phyloP scores from a whole-genome alignment of 2,329 filamentous ascomycete genomes.

The Xylaria sp. region DNA sequence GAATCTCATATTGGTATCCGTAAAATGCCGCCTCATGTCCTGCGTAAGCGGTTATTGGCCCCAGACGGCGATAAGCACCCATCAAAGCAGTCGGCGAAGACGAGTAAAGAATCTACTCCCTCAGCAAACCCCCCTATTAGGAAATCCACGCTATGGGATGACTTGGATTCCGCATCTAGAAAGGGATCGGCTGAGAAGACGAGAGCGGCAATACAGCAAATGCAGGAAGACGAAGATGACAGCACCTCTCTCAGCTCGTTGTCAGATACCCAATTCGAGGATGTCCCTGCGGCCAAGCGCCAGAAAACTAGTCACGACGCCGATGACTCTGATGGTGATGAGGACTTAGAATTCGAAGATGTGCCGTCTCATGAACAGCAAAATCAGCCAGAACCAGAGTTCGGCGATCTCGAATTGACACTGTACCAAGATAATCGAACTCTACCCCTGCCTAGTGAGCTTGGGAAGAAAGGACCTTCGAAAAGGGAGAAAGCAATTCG shows the following conservation, averaged over 20 bases:
- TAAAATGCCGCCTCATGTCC: constrained; percentile 71
- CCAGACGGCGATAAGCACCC: constrained; percentile 41
- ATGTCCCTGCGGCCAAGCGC: constrained; percentile 50
- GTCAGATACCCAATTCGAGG: constrained; percentile 64
- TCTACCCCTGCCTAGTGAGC: constrained; percentile 64
- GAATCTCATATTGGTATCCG: constrained; percentile 16
- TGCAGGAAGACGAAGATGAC: constrained; percentile 51
- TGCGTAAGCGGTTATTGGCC: constrained; percentile 65
- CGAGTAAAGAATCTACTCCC: constrained; percentile 34
- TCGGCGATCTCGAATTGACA: constrained; percentile 76
- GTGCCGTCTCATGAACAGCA: constrained; percentile 50
- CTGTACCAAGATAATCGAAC: constrained; percentile 64
- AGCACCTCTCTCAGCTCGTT: constrained; percentile 58
- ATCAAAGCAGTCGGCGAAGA: constrained; percentile 40
- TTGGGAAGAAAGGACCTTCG: constrained; percentile 81
- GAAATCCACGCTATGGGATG: constrained; percentile 66
- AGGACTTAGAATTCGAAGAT: constrained; percentile 68
- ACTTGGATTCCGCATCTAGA: constrained; percentile 58
- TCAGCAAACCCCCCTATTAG: constrained; percentile 44
- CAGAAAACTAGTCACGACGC: constrained; percentile 44
- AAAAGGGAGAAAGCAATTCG: constrained; percentile 84
- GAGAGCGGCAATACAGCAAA: constrained; percentile 49
- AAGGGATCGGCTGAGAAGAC: constrained; percentile 51
- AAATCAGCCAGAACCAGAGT: constrained; percentile 54
- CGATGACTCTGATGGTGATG: constrained; percentile 49